Conservation (phyloP, 208 protist species). For the Wallacemonas rigidus region DNA sequence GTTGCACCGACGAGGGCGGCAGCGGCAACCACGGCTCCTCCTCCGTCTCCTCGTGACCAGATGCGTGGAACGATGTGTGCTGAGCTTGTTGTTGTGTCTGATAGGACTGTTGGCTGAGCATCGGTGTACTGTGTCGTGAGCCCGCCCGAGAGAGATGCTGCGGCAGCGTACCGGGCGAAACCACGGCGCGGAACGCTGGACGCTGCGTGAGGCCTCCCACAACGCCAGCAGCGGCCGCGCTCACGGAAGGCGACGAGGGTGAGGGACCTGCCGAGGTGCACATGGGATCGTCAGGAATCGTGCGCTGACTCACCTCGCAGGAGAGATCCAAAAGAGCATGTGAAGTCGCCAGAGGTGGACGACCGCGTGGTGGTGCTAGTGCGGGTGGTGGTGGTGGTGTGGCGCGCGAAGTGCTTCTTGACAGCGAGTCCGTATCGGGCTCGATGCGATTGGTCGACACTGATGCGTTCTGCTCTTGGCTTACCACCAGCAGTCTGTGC, state of each 20-base stretch:
- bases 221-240: not conserved
- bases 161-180: slow-evolving; percentile 48
- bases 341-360: no score
- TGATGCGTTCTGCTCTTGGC: not conserved
- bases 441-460: not conserved
- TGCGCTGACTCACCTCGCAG: not conserved
- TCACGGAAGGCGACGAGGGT: not conserved
- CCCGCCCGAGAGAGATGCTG: slow-evolving; percentile 37
- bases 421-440: no score
- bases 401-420: not conserved
- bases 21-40: slow-evolving; percentile 5
- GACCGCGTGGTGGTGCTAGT: not conserved
- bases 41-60: not conserved
- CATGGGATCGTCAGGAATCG: not conserved
- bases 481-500: not conserved
- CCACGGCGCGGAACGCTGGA: slow-evolving; percentile 50
- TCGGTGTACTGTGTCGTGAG: slow-evolving; percentile 10
- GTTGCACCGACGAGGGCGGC: not conserved
- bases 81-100: no score
- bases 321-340: no score
- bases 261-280: not conserved
- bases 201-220: not conserved
- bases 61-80: not conserved
- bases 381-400: not conserved
- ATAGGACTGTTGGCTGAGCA: not conserved